These are phyloP conservation scores for Chrysosporium keratinophilum DNA, from an alignment of 2,329 filamentous ascomycete species.

Conservation along the genomic window DNA sequence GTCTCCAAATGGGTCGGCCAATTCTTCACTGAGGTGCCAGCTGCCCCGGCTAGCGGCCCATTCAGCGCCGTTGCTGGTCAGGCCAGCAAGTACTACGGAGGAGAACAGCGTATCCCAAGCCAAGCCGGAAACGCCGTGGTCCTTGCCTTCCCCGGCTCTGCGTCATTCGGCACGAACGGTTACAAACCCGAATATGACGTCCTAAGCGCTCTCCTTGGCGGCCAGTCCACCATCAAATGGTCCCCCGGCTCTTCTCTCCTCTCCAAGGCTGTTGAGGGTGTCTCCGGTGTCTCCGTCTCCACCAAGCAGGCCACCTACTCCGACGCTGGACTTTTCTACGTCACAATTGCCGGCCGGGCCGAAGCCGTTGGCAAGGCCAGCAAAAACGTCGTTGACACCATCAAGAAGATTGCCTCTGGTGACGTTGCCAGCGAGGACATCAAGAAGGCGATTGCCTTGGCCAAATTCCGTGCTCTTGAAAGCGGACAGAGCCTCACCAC, in stretches of 20 bases:
- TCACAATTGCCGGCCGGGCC: constrained; percentile 69
- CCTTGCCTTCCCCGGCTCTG: constrained; percentile 85
- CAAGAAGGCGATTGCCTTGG: constrained; percentile 80
- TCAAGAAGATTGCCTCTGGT: constrained; percentile 71
- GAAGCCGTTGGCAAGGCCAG: constrained; percentile 62
- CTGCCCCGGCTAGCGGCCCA: constrained; percentile 40
- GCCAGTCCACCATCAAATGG: constrained; percentile 90
- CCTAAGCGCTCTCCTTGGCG: constrained; percentile 78
- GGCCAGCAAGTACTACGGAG: constrained; percentile 80
- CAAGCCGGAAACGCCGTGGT: constrained; percentile 69
- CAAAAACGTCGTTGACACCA: constrained; percentile 63
- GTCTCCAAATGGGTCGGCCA: constrained; percentile 83
- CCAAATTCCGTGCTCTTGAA: constrained; percentile 86
- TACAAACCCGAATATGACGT: constrained; percentile 88
- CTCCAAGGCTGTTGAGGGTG: constrained; percentile 61
- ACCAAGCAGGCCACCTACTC: constrained; percentile 81
- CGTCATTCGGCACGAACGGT: constrained; percentile 56
- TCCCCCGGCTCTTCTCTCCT: constrained; percentile 83
- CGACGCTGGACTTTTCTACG: constrained; percentile 79
- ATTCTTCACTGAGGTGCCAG: constrained; percentile 70
- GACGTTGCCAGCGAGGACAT: constrained; percentile 73
- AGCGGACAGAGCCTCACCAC: constrained; percentile 65
- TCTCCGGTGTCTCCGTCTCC: constrained; percentile 56
- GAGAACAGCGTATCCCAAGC: constrained; percentile 81
- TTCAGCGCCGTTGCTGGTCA: constrained; percentile 48